These are phyloP conservation scores for Euryodendron excelsum DNA, from an alignment of 148 eudicot species.

Conservation along the genomic window DNA sequence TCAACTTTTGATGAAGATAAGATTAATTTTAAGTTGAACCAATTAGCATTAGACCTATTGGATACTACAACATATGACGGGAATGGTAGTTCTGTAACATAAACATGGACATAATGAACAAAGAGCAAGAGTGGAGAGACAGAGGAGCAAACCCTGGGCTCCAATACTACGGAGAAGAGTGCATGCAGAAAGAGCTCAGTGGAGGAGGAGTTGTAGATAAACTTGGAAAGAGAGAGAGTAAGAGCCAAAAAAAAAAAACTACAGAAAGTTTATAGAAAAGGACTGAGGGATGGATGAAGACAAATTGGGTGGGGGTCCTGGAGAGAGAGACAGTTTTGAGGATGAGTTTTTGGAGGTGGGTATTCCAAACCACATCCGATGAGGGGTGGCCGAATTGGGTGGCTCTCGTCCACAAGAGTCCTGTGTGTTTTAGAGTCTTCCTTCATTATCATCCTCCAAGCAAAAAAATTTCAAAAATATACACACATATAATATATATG, in stretches of 20 bases:
- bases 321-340: constrained; percentile 12
- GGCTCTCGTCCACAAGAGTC: constrained; percentile 52
- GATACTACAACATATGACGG: not conserved
- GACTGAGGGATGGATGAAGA: constrained; percentile 20
- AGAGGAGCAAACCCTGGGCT: constrained; percentile 20
- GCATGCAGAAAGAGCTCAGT: constrained; percentile 26
- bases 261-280: not conserved
- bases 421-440: constrained; percentile 57
- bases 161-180: constrained; percentile 18
- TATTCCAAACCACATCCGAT: constrained; percentile 46
- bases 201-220: constrained; percentile 17
- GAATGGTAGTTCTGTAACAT: not conserved
- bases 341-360: constrained; percentile 61
- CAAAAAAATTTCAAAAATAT: no score
- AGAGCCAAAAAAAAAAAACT: not conserved
- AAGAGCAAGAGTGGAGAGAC: not conserved
- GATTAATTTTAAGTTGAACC: not conserved
- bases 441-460: constrained; percentile 32
- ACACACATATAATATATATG: no score
- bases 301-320: constrained; percentile 17
- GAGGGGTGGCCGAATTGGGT: constrained; percentile 22
- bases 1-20: no score
- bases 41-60: not conserved
- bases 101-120: constrained; percentile 1
- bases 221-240: not conserved